phyloP scores from a whole-genome alignment of 148 eudicot genomes.

The Heliosperma pusillum region DNA sequence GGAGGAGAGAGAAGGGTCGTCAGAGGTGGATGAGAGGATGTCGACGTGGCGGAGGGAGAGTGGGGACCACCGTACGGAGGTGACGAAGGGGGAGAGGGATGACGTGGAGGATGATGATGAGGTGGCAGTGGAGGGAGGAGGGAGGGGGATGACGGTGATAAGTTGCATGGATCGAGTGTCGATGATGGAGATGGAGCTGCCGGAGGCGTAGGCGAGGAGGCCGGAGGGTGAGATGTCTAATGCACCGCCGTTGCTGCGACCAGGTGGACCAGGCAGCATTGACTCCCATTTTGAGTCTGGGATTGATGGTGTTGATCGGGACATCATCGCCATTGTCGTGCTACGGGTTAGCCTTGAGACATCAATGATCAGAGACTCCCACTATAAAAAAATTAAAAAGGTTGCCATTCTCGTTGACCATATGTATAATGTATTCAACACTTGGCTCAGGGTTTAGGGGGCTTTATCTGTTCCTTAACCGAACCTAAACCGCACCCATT shows the following conservation, averaged over 20 bases:
- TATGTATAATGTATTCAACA: too few relatives aligned
- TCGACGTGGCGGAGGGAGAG: conserved; percentile 45
- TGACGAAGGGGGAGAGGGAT: conserved; percentile 73
- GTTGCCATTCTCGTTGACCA: background rate
- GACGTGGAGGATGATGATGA: conserved; percentile 28
- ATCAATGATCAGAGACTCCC: background rate
- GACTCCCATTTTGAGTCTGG: conserved; percentile 41
- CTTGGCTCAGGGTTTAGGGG: too few relatives aligned
- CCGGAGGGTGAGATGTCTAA: conserved; percentile 68
- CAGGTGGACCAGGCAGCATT: conserved; percentile 85
- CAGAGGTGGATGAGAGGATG: conserved; percentile 33
- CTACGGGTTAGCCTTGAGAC: background rate
- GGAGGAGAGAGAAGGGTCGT: conserved; percentile 33
- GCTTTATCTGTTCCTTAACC: too few relatives aligned
- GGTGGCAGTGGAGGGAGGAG: conserved; percentile 47
- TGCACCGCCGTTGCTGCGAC: conserved; percentile 78
- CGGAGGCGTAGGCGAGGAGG: conserved; percentile 83
- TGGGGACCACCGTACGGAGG: conserved; percentile 84
- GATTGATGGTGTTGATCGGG: conserved; percentile 6
- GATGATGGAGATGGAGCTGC: conserved; percentile 68
- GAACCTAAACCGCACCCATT: too few relatives aligned
- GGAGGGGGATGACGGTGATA: conserved; percentile 67
- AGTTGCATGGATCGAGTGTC: conserved; percentile 82
- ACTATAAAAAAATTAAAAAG: conserved; percentile 1
- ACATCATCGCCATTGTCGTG: conserved; percentile 8